Evolutionary conservation across 768 basidiomycete species (phyloP).

Genomic region (Amanita rubescens): DNA sequence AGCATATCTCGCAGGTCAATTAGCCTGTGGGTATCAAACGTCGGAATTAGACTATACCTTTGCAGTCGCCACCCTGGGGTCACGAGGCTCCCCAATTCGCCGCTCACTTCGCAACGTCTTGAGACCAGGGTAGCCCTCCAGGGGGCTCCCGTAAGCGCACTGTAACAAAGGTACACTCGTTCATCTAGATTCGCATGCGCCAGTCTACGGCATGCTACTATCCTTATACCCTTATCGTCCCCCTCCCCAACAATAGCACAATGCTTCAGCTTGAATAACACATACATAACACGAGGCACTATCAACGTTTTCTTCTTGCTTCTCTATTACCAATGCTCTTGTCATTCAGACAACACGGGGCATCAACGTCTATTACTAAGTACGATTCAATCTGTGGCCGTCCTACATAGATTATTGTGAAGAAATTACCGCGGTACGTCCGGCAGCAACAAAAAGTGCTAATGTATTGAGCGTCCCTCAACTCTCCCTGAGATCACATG

Average conservation of each 20-base stretch:
- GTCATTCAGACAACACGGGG: too few species aligned
- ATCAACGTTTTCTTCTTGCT: background rate
- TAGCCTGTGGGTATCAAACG: conserved; percentile 2
- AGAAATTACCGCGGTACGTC: background rate
- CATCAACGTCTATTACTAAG: background rate
- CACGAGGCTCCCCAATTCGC: conserved; percentile 2
- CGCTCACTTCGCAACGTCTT: background rate
- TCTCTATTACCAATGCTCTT: background rate
- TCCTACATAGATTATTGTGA: background rate
- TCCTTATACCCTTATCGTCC: background rate
- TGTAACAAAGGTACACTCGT: background rate
- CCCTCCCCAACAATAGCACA: background rate
- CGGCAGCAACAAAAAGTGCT: background rate
- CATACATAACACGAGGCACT: background rate
- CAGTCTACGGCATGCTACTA: background rate
- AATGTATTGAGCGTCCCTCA: background rate
- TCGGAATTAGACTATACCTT: background rate
- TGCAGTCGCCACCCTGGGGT: background rate
- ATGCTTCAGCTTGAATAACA: too few species aligned
- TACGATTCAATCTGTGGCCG: background rate
- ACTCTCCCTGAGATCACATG: background rate
- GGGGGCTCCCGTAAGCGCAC: background rate
- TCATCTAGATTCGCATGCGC: background rate
- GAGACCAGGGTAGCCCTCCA: conserved; percentile 4
- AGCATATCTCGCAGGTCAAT: background rate